Percentiles rank a stretch among this genome's conserved stretches.
These are phyloP conservation scores for Neospora caninum DNA, from an alignment of 169 alveolate species.

Conservation along the genomic window DNA sequence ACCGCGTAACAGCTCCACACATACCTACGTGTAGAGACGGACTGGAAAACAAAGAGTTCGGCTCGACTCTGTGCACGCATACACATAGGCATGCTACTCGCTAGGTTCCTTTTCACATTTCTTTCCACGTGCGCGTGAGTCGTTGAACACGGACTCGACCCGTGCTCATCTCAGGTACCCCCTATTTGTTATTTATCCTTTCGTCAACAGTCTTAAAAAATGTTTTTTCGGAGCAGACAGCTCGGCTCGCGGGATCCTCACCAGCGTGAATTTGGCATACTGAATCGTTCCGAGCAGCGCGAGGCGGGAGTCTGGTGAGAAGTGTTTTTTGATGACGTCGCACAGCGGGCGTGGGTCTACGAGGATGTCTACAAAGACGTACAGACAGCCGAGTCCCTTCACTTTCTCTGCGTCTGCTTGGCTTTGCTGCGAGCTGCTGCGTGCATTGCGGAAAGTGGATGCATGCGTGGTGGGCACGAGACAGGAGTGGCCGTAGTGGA, in stretches of 20 bases:
- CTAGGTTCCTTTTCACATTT: no score
- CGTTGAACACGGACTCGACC: no score
- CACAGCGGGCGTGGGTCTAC: slow-evolving; percentile 90
- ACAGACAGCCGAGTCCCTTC: slow-evolving; percentile 85
- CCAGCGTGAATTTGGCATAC: slow-evolving; percentile 47
- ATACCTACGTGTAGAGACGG: no score
- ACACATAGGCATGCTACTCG: no score
- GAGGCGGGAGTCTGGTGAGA: slow-evolving; percentile 76
- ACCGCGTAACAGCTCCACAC: no score
- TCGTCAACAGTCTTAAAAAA: no score
- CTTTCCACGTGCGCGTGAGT: no score
- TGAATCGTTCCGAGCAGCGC: slow-evolving; percentile 93
- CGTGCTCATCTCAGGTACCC: no score
- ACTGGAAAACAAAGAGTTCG: no score
- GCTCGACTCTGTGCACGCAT: no score
- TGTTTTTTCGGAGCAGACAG: no score
- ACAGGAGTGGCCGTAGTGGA: slow-evolving; percentile 99
- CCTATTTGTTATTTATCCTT: no score
- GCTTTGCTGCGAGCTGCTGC: neutral
- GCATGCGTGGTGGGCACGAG: slow-evolving; percentile 90
- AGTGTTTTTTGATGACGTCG: slow-evolving; percentile 81
- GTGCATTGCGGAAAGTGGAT: neutral
- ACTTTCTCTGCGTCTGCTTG: neutral
- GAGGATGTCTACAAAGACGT: slow-evolving; percentile 96
- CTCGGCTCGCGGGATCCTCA: neutral